Conservation (phyloP, 805 yeast species). For the Starmerella kuoi region DNA sequence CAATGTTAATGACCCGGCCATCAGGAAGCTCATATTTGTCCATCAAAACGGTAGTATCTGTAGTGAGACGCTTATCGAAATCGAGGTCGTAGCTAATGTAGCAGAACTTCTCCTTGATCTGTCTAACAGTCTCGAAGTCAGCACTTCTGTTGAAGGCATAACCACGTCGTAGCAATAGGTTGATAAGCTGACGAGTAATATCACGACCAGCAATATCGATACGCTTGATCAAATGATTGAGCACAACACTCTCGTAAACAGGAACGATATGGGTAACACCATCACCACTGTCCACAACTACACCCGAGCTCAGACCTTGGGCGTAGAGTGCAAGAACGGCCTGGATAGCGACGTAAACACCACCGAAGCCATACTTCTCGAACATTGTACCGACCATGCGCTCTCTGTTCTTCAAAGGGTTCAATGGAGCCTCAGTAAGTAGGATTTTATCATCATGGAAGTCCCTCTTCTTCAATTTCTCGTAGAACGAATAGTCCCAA, state of each 20-base stretch:
- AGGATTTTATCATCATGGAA: constrained; percentile 65
- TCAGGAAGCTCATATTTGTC: constrained; percentile 91
- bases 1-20: constrained; percentile 86
- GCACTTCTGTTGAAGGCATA: constrained; percentile 98
- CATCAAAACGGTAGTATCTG: constrained; percentile 90
- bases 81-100: constrained; percentile 91
- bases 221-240: constrained; percentile 83
- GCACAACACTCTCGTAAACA: constrained; percentile 92
- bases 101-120: constrained; percentile 90
- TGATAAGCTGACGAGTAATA: constrained; percentile 91
- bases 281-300: constrained; percentile 96
- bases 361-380: constrained; percentile 80
- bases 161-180: constrained; percentile 82
- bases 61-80: constrained; percentile 72
- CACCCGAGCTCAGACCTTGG: constrained; percentile 92
- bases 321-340: constrained; percentile 97
- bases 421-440: constrained; percentile 96
- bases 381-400: constrained; percentile 87
- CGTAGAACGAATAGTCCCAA: constrained; percentile 96
- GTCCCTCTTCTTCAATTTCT: constrained; percentile 62
- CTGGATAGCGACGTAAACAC: constrained; percentile 90
- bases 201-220: constrained; percentile 97
- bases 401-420: constrained; percentile 82
- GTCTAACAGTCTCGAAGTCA: constrained; percentile 96
- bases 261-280: constrained; percentile 99